These are phyloP conservation scores for Colletotrichum cuscutae DNA, from an alignment of 2,329 filamentous ascomycete species.

Conservation along the genomic window DNA sequence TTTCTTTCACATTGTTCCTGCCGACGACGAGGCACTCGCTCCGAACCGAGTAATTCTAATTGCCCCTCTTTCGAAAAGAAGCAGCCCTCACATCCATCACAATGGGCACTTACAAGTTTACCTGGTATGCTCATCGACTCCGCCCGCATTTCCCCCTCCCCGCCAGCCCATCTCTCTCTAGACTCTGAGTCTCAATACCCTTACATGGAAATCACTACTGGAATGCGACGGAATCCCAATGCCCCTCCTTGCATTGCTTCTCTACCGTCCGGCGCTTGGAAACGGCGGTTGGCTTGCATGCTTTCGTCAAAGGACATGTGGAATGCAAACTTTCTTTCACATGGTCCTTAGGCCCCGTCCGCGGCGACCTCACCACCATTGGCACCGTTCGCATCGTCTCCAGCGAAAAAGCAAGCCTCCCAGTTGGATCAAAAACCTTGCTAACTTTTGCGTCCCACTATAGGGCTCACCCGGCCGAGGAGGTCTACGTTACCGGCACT, in stretches of 20 bases:
- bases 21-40: constrained; percentile 9
- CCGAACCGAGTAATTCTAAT: constrained; percentile 24
- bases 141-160: constrained; percentile 12
- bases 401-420: neutral
- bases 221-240: constrained; percentile 16
- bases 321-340: constrained; percentile 23
- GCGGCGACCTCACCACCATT: constrained; percentile 8
- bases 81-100: constrained; percentile 3
- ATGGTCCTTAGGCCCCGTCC: neutral
- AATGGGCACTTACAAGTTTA: constrained; percentile 36
- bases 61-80: neutral
- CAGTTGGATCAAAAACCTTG: neutral
- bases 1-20: neutral
- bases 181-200: neutral
- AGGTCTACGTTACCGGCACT: constrained; percentile 94
- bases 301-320: constrained; percentile 12
- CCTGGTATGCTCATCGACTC: constrained; percentile 29
- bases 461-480: constrained; percentile 85
- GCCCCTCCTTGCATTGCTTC: neutral
- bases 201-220: neutral
- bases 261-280: neutral
- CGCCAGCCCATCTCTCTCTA: neutral
- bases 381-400: constrained; percentile 7
- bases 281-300: constrained; percentile 14
- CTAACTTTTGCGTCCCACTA: constrained; percentile 34